Base-by-base conservation (phyloP, 1,284 basidiomycete genomes). In the Coriolopsis trogii region DNA sequence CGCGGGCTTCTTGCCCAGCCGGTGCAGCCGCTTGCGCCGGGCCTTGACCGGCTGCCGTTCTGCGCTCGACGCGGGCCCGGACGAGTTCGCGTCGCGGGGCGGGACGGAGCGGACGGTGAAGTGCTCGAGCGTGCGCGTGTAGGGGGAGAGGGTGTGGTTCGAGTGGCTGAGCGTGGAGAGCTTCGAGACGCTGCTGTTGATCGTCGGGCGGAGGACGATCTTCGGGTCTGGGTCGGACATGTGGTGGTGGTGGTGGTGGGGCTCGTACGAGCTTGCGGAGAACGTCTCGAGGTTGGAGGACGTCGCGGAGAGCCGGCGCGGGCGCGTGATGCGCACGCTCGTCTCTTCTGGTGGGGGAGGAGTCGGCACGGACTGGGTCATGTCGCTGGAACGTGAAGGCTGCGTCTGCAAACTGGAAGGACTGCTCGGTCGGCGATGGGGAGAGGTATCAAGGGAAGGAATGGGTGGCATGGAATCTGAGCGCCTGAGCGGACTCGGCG, bases 141-240 rank as follows among this genome's bases (percentile, higher is more conserved):
- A 96, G 0, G 94, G 94, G 1, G 89, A 93, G 2, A 97, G 74
- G 0, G 94, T 97, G 64, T 95, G 93, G 61, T 95, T 92, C 3
- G 91, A 93, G 58, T 88, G 81, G 20, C 84, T 87, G 48, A 97
- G 81, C 3, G 90, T 91, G 16, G 90, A 87, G 16, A 97, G 76
- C 56, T 95, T 90, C 42, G 88, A 89, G 20, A 95, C 78, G 7
- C 85, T 83, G 62, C 85, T 85, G 73, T 90, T 92, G 47, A 83
- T 62, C 2, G 76, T 73, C 0, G 86, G 84, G 21, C 85, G 85
- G 47, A 93, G 78, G 16, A 89, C 77, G 62, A 93, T 91, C 58
- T 81, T 80, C 24, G 81, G 77, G 43, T 80, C 74, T 3, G 30
- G n/a, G 45, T 69, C 69, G 24, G 61, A 62, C 12, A 67, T 57